Base-by-base conservation (phyloP, 805 yeast genomes). In the Candida hispaniensis region DNA sequence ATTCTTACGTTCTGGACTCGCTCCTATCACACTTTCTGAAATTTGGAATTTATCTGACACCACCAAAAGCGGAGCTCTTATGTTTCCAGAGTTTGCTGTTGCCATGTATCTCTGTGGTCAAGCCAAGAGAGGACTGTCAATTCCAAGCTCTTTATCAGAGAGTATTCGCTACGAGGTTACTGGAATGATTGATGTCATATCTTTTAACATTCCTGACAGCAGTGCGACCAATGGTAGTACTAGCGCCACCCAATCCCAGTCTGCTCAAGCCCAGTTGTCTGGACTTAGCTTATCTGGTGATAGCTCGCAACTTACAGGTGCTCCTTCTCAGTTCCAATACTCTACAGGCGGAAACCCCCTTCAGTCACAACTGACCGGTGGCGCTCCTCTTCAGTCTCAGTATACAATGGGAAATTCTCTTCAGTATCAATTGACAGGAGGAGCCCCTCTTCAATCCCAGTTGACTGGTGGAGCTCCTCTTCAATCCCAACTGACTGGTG, bases 1-100 rank as follows among this genome's bases (percentile, higher is more conserved):
- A 41, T 64, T 88, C 47, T 63, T 82, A 60, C 71, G 80, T 46
- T 85, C 95, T 0, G 81, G 82, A 5, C 63, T 88, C 36, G 63
- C 72, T 25, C 83, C 94, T 3, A 64, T 70, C 15, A 72, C 76
- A 26, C 65, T 88, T 47, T 88, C 88, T 3, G 82, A 73, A 47
- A 79, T 88, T 42, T 88, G 97, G 97, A 75, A 79, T 14, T 62
- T 88, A 40, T 71, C 93, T n/a, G 97, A 88, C 51, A 77, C 93
- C 2, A 79, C 75, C 47, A 78, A 73, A 48, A 75, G 91, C 6
- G 97, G 97, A 2, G 67, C 73, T 38, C 68, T 88, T 42, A 59
- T 88, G 47, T 88, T 86, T 52, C 97, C 97, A 2, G 96, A 88
- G 56, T 88, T 88, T 64, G 93, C 93, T 10, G 64, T 88, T 45